A percentile compares a stretch with the other conserved stretches of the same genome.
Evolutionary conservation across 2,329 filamentous ascomycete genomes (phyloP).

Genomic region (Microdochium trichocladiopsis): DNA sequence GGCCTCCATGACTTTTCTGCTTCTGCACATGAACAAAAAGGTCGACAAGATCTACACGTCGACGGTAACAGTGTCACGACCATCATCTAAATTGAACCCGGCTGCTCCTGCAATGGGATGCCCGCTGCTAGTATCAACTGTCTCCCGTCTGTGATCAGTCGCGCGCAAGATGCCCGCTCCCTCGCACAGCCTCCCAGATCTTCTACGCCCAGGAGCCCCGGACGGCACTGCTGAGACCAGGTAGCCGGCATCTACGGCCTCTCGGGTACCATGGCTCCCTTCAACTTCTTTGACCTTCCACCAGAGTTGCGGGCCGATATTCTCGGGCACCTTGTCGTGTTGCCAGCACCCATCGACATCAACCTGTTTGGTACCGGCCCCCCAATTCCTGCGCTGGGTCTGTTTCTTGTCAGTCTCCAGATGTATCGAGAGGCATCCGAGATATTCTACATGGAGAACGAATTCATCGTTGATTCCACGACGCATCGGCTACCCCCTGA

Average conservation of each 20-base stretch:
- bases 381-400: constrained; percentile 5
- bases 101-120: no score
- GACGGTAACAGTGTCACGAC: no score
- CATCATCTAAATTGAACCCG: no score
- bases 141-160: no score
- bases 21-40: no score
- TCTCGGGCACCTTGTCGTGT: constrained; percentile 15
- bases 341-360: neutral
- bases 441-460: constrained; percentile 19
- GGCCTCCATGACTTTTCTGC: no score
- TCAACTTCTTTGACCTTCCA: constrained; percentile 21
- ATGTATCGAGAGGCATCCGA: constrained; percentile 23
- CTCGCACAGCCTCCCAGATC: neutral
- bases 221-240: neutral
- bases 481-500: constrained; percentile 16
- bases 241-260: neutral
- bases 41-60: no score
- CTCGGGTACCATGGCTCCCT: constrained; percentile 2
- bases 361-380: constrained; percentile 3
- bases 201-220: neutral
- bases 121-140: no score
- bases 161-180: no score
- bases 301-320: constrained; percentile 17
- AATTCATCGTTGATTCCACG: constrained; percentile 18
- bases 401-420: constrained; percentile 20